Evolutionary conservation across 139 green algal species (phyloP).

Genomic region (Chlorella vulgaris): DNA sequence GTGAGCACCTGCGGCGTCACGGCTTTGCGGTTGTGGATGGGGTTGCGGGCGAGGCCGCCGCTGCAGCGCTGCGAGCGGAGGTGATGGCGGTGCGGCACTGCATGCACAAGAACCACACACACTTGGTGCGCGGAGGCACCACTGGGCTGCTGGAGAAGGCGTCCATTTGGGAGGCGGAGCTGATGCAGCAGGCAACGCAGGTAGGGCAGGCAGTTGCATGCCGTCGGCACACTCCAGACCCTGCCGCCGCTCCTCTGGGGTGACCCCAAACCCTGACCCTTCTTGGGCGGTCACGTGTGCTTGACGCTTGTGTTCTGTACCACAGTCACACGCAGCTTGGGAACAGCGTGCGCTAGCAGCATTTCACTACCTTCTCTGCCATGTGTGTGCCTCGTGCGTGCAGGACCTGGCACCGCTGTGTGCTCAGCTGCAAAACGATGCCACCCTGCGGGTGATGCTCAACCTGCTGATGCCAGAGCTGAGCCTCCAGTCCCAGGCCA

Average conservation of each 20-base stretch:
- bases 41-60: conserved; percentile 29
- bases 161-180: conserved; percentile 58
- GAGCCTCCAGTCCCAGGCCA: conserved; percentile 65
- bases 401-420: conserved; percentile 53
- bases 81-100: conserved; percentile 39
- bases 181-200: conserved; percentile 39
- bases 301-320: background rate
- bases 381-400: too few species aligned
- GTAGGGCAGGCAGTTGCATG: background rate
- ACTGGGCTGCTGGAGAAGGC: conserved; percentile 64
- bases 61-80: conserved; percentile 42
- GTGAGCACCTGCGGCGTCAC: background rate
- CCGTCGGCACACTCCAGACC: too few species aligned
- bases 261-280: too few species aligned
- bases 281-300: background rate
- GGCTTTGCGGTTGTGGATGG: conserved; percentile 66
- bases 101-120: conserved; percentile 73
- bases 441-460: conserved; percentile 68
- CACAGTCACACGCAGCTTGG: background rate
- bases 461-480: conserved; percentile 63
- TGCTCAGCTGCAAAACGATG: conserved; percentile 55
- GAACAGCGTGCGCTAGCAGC: background rate
- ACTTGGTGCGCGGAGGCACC: conserved; percentile 52
- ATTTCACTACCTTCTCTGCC: background rate
- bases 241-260: too few species aligned